Percentiles rank a stretch among this genome's conserved stretches.
Conservation (phyloP, 108 stramenopile genomes). For the Pseudonitzschia delicatissima region DNA sequence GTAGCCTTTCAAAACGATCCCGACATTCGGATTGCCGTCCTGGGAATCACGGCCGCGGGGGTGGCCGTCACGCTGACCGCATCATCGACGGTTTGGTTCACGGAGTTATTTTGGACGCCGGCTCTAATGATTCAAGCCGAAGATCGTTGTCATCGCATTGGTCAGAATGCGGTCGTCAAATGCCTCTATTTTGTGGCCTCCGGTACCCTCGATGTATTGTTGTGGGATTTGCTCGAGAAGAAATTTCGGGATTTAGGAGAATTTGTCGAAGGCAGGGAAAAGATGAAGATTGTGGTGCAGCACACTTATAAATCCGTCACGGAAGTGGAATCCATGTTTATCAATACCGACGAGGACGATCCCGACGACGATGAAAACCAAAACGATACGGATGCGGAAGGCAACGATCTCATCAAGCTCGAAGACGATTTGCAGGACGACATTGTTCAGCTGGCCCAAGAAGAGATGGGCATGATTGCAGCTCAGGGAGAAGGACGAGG, state of each 20-base stretch:
- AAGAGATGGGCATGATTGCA: conserved; percentile 69
- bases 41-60: conserved; percentile 97
- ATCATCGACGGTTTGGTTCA: conserved; percentile 94
- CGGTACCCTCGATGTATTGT: conserved; percentile 83
- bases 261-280: conserved; percentile 89
- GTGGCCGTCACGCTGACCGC: conserved; percentile 97
- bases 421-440: conserved; percentile 51
- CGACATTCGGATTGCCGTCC: conserved; percentile 73
- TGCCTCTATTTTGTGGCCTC: conserved; percentile 87
- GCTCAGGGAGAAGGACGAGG: conserved; percentile 47
- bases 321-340: conserved; percentile 45
- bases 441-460: conserved; percentile 63
- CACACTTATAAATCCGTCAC: conserved; percentile 44
- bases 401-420: conserved; percentile 27
- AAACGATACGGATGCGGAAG: conserved; percentile 38
- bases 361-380: conserved; percentile 32
- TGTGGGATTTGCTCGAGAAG: conserved; percentile 86
- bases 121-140: conserved; percentile 98
- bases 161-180: conserved; percentile 84
- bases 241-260: conserved; percentile 84
- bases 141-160: conserved; percentile 95
- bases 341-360: conserved; percentile 22
- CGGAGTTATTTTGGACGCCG: conserved; percentile 97
- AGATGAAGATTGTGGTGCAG: conserved; percentile 75
- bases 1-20: conserved; percentile 89